Percentiles rank a stretch among this genome's conserved stretches.
These are phyloP conservation scores for Spirogloea muscicola DNA, from an alignment of 139 green algal genomes.

Conservation along the genomic window DNA sequence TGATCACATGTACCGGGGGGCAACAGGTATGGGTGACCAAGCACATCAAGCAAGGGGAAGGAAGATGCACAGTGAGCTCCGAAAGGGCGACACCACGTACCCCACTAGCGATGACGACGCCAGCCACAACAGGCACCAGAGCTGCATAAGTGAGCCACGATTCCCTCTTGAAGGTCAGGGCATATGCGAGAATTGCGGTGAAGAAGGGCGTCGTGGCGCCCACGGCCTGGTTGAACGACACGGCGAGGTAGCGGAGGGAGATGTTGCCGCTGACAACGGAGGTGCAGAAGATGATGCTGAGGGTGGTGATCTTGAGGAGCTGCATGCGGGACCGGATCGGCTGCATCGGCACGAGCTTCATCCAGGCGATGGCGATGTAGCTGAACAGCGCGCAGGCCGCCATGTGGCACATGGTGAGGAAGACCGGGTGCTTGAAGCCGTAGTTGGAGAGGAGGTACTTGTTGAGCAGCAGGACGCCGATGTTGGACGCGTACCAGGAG, in stretches of 20 bases:
- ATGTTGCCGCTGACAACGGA: conserved; percentile 89
- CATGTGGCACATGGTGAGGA: conserved; percentile 95
- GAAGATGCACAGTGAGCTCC: background rate
- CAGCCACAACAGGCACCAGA: conserved; percentile 80
- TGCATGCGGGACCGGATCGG: conserved; percentile 64
- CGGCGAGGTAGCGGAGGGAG: conserved; percentile 76
- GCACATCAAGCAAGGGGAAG: background rate
- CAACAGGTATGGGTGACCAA: background rate
- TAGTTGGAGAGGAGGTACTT: conserved; percentile 78
- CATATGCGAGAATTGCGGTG: conserved; percentile 74
- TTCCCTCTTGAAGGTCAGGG: conserved; percentile 63
- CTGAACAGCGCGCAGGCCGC: conserved; percentile 68
- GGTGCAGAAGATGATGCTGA: conserved; percentile 79
- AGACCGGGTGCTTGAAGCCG: conserved; percentile 63
- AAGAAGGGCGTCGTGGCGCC: conserved; percentile 92
- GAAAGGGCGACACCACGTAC: conserved; percentile 22
- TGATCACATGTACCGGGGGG: background rate
- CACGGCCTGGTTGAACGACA: conserved; percentile 92
- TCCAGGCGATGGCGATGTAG: conserved; percentile 50
- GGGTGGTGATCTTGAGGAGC: conserved; percentile 67
- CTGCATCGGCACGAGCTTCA: conserved; percentile 45
- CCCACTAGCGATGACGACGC: conserved; percentile 82
- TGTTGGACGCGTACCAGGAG: conserved; percentile 83
- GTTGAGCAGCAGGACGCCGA: conserved; percentile 89
- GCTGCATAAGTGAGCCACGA: conserved; percentile 68